Percentiles rank a stretch among this genome's conserved stretches.
These are phyloP conservation scores for Macrophomina phaseolina DNA, from an alignment of 2,329 filamentous ascomycete species.

Conservation along the genomic window DNA sequence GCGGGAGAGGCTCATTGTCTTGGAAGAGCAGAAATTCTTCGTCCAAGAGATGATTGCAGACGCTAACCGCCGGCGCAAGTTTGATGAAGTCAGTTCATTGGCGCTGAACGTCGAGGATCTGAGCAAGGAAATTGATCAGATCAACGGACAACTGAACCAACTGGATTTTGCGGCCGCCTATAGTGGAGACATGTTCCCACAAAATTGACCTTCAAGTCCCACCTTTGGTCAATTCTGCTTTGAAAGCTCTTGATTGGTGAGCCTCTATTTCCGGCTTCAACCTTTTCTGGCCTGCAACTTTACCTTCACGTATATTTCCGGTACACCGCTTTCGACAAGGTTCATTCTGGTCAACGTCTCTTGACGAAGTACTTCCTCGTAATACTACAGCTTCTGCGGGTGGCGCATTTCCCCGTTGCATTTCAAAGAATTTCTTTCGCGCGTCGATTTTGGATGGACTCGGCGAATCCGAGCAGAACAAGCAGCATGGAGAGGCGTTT, in stretches of 20 bases:
- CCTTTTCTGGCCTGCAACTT: not conserved
- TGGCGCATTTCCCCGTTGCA: not conserved
- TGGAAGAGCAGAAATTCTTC: slow-evolving; percentile 91
- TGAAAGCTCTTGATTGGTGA: not conserved
- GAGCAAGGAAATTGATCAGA: slow-evolving; percentile 73
- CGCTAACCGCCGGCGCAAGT: slow-evolving; percentile 76
- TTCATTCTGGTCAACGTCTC: not conserved
- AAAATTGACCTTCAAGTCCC: not conserved
- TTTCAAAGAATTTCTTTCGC: not conserved
- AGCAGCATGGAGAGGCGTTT: not conserved
- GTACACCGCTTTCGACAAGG: not conserved
- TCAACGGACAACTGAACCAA: slow-evolving; percentile 68
- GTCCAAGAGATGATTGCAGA: slow-evolving; percentile 83
- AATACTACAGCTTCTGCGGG: not conserved
- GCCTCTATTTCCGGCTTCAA: not conserved
- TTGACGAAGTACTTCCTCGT: not conserved
- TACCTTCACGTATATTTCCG: not conserved
- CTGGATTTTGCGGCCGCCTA: slow-evolving; percentile 68
- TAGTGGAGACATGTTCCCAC: slow-evolving; percentile 33
- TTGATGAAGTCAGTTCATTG: slow-evolving; percentile 84
- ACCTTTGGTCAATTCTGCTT: not conserved
- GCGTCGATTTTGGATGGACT: not conserved
- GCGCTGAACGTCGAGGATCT: slow-evolving; percentile 83
- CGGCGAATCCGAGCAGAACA: not conserved
- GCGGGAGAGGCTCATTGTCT: slow-evolving; percentile 77